phyloP scores from a whole-genome alignment of 2,329 filamentous ascomycete species.

The Lasiodiplodia sp. region DNA sequence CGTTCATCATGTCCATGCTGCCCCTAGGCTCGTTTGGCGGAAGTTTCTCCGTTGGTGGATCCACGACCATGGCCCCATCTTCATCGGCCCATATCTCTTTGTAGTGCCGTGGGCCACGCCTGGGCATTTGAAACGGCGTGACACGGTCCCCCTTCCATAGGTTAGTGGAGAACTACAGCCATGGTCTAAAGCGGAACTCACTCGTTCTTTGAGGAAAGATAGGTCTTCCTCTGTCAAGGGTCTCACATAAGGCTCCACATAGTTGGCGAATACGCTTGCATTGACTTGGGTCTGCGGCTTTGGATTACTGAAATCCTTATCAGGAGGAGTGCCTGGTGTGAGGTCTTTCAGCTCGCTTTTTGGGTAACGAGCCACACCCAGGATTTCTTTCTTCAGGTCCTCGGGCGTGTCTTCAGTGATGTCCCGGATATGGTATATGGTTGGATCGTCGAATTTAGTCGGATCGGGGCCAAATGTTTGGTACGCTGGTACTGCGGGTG shows the following conservation, averaged over 20 bases:
- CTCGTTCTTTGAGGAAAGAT: conserved; percentile 86
- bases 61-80: conserved; percentile 79
- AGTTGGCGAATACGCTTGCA: conserved; percentile 90
- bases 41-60: conserved; percentile 72
- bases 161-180: background rate
- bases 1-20: conserved; percentile 83
- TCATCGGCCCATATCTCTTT: conserved; percentile 93
- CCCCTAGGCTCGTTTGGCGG: conserved; percentile 84
- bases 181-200: conserved; percentile 39
- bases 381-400: conserved; percentile 87
- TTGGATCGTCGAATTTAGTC: conserved; percentile 88
- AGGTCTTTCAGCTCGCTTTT: conserved; percentile 80
- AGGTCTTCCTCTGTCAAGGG: conserved; percentile 92
- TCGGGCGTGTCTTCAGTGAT: conserved; percentile 78
- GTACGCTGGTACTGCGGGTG: conserved; percentile 71
- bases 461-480: conserved; percentile 94
- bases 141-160: conserved; percentile 72
- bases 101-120: conserved; percentile 84
- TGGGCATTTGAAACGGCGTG: conserved; percentile 84
- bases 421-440: conserved; percentile 88
- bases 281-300: conserved; percentile 95
- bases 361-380: conserved; percentile 85
- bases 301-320: conserved; percentile 93
- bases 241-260: conserved; percentile 90
- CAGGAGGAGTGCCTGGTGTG: conserved; percentile 87